Base-by-base conservation (phyloP, 495 filamentous ascomycete genomes). In the Penicillium manginii region DNA sequence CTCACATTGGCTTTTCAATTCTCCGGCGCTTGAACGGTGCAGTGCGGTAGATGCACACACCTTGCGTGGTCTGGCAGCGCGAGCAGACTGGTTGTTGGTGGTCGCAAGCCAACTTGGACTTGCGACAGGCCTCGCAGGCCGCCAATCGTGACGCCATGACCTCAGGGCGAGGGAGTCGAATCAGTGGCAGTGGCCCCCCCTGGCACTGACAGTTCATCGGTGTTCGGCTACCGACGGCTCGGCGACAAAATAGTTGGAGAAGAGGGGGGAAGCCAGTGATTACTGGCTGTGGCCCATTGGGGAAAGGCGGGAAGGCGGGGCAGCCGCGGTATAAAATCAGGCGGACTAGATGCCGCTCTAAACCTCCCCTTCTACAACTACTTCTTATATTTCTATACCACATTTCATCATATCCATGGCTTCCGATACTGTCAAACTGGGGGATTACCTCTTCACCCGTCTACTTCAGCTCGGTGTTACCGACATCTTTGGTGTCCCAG, bases 401-500 rank as follows among this genome's bases (percentile, higher is more conserved):
- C 35, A 39, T 3, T 14, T n/a, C 2, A 39, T 39, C 35, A n/a
- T n/a, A 55, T 58, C 17, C 11, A 69, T 66, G 61, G 17, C 54
- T 40, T 53, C 62, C 49, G 66, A 70, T 23, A 56, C 59, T 3
- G 66, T 73, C 45, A 70, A 74, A 21, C 53, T 82, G 3, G 78
- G 73, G 14, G 72, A 80, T 47, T 92, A 92, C 62, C 81, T 93
- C 60, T 91, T 90, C 68, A 84, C 78, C 12, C 78, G 90, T 14
- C 80, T 93, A 8, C 73, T 81, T 50, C 85, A 93, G 61, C 76
- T 91, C 37, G 89, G 89, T 50, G 79, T 91, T 26, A 75, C 82
- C 15, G 86, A 86, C 19, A 71, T 91, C 57, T 86, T 88, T 61
- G 88, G 88, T 18, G 75, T 91, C 2, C 88, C 88, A 19, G 90